Evolutionary conservation across 345 rosid species (phyloP).

Genomic region (Alliaria petiolata): DNA sequence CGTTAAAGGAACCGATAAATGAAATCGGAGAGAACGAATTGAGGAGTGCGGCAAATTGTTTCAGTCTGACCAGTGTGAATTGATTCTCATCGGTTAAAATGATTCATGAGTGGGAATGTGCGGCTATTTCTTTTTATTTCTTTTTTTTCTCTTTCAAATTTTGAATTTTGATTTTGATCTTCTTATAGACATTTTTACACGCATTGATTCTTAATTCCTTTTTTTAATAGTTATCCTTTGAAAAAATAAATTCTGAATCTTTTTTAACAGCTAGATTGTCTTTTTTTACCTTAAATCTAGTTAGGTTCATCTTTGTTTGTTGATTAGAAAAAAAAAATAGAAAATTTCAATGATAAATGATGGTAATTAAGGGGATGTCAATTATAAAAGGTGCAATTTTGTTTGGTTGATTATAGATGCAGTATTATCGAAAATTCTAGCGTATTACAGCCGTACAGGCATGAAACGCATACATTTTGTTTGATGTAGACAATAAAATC

Average conservation of each 20-base stretch:
- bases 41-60: constrained; percentile 85
- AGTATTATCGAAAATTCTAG: too few relatives aligned
- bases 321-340: too few relatives aligned
- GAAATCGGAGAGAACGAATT: constrained; percentile 60
- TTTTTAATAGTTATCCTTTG: too few relatives aligned
- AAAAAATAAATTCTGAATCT: neutral
- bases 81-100: constrained; percentile 19
- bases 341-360: neutral
- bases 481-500: too few relatives aligned
- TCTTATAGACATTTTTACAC: too few relatives aligned
- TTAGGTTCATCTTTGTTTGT: neutral
- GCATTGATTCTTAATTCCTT: neutral
- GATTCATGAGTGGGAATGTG: neutral
- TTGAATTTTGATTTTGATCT: neutral
- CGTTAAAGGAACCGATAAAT: constrained; percentile 48
- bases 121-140: too few relatives aligned
- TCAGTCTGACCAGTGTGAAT: constrained; percentile 76
- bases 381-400: too few relatives aligned
- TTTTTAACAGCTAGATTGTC: neutral
- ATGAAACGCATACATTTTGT: too few relatives aligned
- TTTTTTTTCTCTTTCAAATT: too few relatives aligned
- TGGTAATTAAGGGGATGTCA: neutral
- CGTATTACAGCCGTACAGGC: too few relatives aligned
- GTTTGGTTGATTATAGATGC: too few relatives aligned
- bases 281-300: too few relatives aligned